Evolutionary conservation across 331 rosid genomes (phyloP).

Genomic region (Saraca asoca): DNA sequence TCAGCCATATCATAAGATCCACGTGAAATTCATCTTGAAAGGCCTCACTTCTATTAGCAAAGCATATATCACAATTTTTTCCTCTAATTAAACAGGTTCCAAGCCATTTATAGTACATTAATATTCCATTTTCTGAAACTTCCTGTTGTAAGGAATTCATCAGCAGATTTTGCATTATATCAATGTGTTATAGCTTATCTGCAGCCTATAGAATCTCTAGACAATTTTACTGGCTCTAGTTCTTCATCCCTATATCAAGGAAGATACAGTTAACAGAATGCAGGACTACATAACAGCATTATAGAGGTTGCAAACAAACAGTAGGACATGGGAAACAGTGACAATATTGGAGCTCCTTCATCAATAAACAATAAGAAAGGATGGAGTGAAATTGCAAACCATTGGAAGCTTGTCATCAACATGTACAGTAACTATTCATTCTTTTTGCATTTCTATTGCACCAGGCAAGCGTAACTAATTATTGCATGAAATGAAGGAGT

Average conservation of each 20-base stretch:
- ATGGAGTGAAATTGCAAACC: not conserved
- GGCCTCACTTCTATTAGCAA: not conserved
- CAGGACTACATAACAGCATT: not conserved
- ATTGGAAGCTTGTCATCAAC: conserved; percentile 15
- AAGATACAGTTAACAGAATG: conserved; percentile 10
- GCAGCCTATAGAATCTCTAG: not conserved
- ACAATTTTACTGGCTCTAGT: conserved; percentile 7
- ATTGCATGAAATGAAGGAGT: not conserved
- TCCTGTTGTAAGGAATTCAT: not conserved
- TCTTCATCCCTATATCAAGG: not conserved
- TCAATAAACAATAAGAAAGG: not conserved
- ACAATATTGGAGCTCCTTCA: not conserved
- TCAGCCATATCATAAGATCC: not conserved
- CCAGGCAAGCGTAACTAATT: not conserved
- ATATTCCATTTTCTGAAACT: not conserved
- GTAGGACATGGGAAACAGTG: conserved; percentile 22
- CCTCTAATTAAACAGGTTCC: not conserved
- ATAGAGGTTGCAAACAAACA: conserved; percentile 3
- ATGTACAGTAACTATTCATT: not conserved
- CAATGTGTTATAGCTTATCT: not conserved
- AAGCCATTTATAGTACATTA: not conserved
- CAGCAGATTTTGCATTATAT: not conserved
- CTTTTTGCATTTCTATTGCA: not conserved
- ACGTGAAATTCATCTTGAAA: not conserved
- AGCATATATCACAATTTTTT: not conserved